Percentiles rank a stretch among this genome's conserved stretches.
phyloP scores from a whole-genome alignment of 306 rosid genomes.

The Calophaca sinica region DNA sequence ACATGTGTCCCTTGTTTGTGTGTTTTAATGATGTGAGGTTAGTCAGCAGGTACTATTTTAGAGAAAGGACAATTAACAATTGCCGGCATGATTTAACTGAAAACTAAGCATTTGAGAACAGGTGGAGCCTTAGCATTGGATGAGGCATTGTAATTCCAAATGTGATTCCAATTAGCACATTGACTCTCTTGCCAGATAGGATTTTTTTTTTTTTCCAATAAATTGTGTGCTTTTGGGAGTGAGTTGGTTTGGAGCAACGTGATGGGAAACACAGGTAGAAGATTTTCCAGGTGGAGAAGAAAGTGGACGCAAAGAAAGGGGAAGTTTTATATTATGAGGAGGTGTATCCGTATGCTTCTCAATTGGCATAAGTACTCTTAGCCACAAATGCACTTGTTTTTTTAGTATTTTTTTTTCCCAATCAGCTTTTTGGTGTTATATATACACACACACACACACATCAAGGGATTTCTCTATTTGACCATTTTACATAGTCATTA shows the following conservation, averaged over 20 bases:
- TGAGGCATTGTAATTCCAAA: slow-evolving; percentile 23
- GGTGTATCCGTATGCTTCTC: slow-evolving; percentile 86
- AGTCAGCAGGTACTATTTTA: slow-evolving; percentile 33
- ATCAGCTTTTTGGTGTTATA: slow-evolving; percentile 35
- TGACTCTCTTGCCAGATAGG: slow-evolving; percentile 23
- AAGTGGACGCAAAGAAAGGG: slow-evolving; percentile 74
- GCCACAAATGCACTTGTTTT: slow-evolving; percentile 18
- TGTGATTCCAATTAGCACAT: slow-evolving; percentile 37
- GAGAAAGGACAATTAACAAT: slow-evolving; percentile 49
- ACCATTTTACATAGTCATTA: not conserved
- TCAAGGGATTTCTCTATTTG: slow-evolving; percentile 33
- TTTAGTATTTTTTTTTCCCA: not conserved
- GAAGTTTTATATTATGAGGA: slow-evolving; percentile 78
- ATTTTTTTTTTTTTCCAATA: slow-evolving; percentile 44
- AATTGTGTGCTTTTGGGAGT: slow-evolving; percentile 27
- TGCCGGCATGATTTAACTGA: slow-evolving; percentile 64
- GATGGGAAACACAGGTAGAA: slow-evolving; percentile 54
- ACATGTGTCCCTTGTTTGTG: slow-evolving; percentile 13
- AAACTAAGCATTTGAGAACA: slow-evolving; percentile 52
- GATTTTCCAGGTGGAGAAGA: slow-evolving; percentile 75
- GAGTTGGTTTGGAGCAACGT: slow-evolving; percentile 40
- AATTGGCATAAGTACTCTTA: slow-evolving; percentile 73
- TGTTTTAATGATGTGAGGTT: slow-evolving; percentile 51
- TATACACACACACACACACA: not conserved
- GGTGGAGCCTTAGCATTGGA: slow-evolving; percentile 54